Evolutionary conservation across 139 green algal species (phyloP).

Genomic region (Coccomyxa sp.): DNA sequence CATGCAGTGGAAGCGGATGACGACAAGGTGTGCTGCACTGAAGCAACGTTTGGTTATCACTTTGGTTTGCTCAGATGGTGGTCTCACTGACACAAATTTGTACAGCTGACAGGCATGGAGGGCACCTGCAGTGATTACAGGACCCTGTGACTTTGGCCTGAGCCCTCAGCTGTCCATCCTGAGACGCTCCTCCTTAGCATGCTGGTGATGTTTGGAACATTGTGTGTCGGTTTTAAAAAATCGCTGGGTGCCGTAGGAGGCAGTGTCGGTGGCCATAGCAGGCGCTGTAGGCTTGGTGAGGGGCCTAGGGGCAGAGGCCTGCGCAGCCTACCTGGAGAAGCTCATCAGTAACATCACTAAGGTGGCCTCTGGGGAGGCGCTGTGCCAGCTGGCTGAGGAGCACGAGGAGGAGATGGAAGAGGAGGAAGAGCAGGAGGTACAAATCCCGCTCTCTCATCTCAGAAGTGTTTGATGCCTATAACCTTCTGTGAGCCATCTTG

Average conservation of each 20-base stretch:
- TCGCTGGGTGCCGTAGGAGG: too few species aligned
- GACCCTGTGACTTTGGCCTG: too few species aligned
- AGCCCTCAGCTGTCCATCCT: too few species aligned
- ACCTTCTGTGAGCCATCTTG: too few species aligned
- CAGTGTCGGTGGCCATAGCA: not conserved
- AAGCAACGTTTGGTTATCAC: too few species aligned
- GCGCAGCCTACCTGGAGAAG: not conserved
- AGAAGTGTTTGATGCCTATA: too few species aligned
- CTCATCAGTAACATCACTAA: not conserved
- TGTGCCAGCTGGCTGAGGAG: conserved; percentile 19
- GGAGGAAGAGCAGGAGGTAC: conserved; percentile 24
- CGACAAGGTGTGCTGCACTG: too few species aligned
- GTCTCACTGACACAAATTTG: too few species aligned
- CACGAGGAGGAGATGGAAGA: conserved; percentile 25
- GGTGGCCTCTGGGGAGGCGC: conserved; percentile 4
- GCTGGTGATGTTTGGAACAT: not conserved
- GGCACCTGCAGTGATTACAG: too few species aligned
- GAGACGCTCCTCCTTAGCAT: too few species aligned
- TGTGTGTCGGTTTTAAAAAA: not conserved
- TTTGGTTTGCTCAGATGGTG: too few species aligned
- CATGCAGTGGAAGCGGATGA: conserved; percentile 34
- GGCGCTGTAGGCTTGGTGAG: conserved; percentile 2
- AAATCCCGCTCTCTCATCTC: not conserved
- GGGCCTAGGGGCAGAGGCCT: not conserved
- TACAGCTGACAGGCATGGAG: too few species aligned